Evolutionary conservation across 495 filamentous ascomycete species (phyloP).

Genomic region (Neurospora sp.): DNA sequence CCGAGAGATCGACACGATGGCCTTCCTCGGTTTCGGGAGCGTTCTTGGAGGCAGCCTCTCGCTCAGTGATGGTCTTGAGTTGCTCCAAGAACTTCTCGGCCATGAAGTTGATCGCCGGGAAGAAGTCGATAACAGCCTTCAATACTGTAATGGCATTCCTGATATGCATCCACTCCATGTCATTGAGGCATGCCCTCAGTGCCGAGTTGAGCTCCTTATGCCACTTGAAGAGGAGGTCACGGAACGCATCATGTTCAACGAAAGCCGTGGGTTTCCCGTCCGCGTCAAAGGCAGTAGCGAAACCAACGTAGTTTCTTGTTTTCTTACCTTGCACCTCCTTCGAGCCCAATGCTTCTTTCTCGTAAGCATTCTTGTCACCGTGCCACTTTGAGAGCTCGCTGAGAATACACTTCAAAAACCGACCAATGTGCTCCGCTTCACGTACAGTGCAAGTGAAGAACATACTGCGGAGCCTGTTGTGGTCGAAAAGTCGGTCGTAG

Average conservation of each 20-base stretch:
- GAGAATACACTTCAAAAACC: slow-evolving; percentile 74
- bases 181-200: slow-evolving; percentile 65
- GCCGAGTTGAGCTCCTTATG: slow-evolving; percentile 68
- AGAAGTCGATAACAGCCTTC: slow-evolving; percentile 65
- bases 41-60: slow-evolving; percentile 50
- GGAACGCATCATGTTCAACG: slow-evolving; percentile 77
- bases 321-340: slow-evolving; percentile 28
- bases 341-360: slow-evolving; percentile 59
- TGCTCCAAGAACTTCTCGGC: slow-evolving; percentile 58
- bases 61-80: slow-evolving; percentile 62
- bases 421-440: slow-evolving; percentile 83
- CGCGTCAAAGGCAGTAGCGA: slow-evolving; percentile 52
- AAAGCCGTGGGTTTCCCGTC: slow-evolving; percentile 56
- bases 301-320: slow-evolving; percentile 31
- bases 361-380: slow-evolving; percentile 60
- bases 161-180: slow-evolving; percentile 94
- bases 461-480: slow-evolving; percentile 64
- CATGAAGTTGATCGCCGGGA: slow-evolving; percentile 84
- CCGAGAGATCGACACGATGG: slow-evolving; percentile 74
- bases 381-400: slow-evolving; percentile 78
- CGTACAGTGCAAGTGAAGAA: slow-evolving; percentile 81
- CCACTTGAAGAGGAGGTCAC: slow-evolving; percentile 79
- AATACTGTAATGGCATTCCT: slow-evolving; percentile 89
- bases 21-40: slow-evolving; percentile 56
- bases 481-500: slow-evolving; percentile 73